These are phyloP conservation scores for Lentinula edodes DNA, from an alignment of 768 basidiomycete genomes.

Conservation along the genomic window DNA sequence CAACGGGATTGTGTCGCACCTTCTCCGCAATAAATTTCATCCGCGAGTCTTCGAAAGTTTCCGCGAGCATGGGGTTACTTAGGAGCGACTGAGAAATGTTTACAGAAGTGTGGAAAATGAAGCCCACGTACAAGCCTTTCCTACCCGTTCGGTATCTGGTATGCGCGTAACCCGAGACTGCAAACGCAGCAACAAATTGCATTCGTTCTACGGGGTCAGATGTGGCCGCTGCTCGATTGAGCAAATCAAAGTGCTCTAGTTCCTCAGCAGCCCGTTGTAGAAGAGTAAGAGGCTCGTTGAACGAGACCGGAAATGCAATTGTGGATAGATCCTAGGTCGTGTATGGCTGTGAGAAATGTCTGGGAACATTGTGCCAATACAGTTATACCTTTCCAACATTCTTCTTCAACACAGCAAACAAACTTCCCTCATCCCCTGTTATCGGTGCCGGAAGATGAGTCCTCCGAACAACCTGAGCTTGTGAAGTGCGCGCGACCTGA, in stretches of 20 bases:
- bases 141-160: conserved; percentile 75
- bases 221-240: conserved; percentile 57
- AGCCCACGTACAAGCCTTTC: conserved; percentile 73
- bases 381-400: conserved; percentile 74
- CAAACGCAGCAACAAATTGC: conserved; percentile 78
- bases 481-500: conserved; percentile 1
- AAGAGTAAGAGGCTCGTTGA: conserved; percentile 84
- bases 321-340: conserved; percentile 66
- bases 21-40: conserved; percentile 86
- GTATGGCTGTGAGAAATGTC: neutral
- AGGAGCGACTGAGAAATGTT: conserved; percentile 1
- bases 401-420: conserved; percentile 80
- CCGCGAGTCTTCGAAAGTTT: conserved; percentile 80
- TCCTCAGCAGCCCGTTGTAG: conserved; percentile 82
- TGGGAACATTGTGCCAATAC: neutral
- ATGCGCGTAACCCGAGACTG: conserved; percentile 79
- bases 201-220: conserved; percentile 62
- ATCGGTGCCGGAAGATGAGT: conserved; percentile 55
- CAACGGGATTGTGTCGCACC: conserved; percentile 77
- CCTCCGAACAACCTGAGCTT: conserved; percentile 38
- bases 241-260: conserved; percentile 67
- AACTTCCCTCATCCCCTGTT: conserved; percentile 72
- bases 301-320: conserved; percentile 81
- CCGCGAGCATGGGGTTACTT: conserved; percentile 84
- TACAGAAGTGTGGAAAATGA: neutral